Evolutionary conservation across 2,329 filamentous ascomycete genomes (phyloP).

Genomic region (Spiromastix sp.): DNA sequence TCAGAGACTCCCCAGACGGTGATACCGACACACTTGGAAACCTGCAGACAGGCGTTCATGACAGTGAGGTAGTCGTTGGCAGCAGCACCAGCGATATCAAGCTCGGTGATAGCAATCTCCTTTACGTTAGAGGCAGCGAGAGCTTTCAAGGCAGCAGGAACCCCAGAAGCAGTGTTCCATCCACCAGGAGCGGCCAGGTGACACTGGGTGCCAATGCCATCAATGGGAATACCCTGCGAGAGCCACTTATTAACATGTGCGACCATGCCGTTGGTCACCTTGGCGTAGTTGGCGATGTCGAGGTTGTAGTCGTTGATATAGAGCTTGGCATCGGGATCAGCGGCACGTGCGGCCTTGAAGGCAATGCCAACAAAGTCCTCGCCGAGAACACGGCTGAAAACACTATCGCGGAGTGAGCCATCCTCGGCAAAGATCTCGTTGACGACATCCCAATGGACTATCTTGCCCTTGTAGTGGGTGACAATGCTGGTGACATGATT

Average conservation of each 20-base stretch:
- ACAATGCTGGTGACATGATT: constrained; percentile 52
- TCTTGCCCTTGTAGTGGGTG: constrained; percentile 48
- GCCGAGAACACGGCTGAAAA: constrained; percentile 59
- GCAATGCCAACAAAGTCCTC: constrained; percentile 61
- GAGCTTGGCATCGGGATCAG: constrained; percentile 57
- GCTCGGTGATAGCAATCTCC: constrained; percentile 56
- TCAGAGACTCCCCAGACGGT: constrained; percentile 50
- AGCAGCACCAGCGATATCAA: constrained; percentile 53
- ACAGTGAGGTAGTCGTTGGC: constrained; percentile 47
- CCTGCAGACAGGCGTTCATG: constrained; percentile 47
- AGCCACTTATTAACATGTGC: constrained; percentile 54
- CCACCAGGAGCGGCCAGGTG: constrained; percentile 3
- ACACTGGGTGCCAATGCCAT: constrained; percentile 44
- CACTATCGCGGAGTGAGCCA: constrained; percentile 47
- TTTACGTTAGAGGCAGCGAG: constrained; percentile 41
- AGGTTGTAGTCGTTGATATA: constrained; percentile 66
- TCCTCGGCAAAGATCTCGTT: constrained; percentile 39
- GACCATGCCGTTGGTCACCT: constrained; percentile 47
- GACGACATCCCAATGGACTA: constrained; percentile 45
- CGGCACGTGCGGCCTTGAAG: constrained; percentile 56
- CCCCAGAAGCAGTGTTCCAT: no score
- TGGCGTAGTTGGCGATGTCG: constrained; percentile 49
- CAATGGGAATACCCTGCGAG: constrained; percentile 51
- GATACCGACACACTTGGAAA: constrained; percentile 53
- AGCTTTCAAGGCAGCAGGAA: constrained; percentile 35